Evolutionary conservation across 768 basidiomycete species (phyloP).

Genomic region (Tephrocybe rancida): DNA sequence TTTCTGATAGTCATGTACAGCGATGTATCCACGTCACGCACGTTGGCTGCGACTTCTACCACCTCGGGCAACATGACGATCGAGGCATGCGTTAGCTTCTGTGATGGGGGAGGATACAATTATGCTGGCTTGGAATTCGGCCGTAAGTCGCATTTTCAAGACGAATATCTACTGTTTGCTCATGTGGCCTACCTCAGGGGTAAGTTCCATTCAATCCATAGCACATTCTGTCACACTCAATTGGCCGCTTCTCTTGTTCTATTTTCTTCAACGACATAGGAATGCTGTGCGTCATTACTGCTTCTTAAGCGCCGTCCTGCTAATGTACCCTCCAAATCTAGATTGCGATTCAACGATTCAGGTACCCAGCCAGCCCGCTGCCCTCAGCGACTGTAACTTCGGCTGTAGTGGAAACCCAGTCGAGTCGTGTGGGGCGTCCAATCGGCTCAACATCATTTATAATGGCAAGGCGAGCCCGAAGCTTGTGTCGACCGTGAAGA

Average conservation of each 20-base stretch:
- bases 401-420: constrained; percentile 55
- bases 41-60: constrained; percentile 46
- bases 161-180: background rate
- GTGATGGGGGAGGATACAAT: constrained; percentile 37
- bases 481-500: constrained; percentile 49
- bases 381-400: constrained; percentile 50
- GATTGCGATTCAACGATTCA: constrained; percentile 64
- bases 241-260: background rate
- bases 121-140: constrained; percentile 70
- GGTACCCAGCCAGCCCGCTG: constrained; percentile 45
- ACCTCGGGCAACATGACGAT: constrained; percentile 58
- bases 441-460: constrained; percentile 55
- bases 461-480: constrained; percentile 52
- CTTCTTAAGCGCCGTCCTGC: background rate
- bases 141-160: constrained; percentile 29
- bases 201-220: constrained; percentile 4
- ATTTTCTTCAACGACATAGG: constrained; percentile 19
- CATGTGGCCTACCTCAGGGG: constrained; percentile 10
- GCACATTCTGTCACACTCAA: constrained; percentile 3
- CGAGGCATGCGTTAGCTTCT: constrained; percentile 44
- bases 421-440: constrained; percentile 57
- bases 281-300: constrained; percentile 39
- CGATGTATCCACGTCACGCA: constrained; percentile 47
- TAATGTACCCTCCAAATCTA: constrained; percentile 20
- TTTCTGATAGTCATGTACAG: constrained; percentile 11